Evolutionary conservation across 2,329 filamentous ascomycete genomes (phyloP).

Genomic region (Arthrocladium fulminans): DNA sequence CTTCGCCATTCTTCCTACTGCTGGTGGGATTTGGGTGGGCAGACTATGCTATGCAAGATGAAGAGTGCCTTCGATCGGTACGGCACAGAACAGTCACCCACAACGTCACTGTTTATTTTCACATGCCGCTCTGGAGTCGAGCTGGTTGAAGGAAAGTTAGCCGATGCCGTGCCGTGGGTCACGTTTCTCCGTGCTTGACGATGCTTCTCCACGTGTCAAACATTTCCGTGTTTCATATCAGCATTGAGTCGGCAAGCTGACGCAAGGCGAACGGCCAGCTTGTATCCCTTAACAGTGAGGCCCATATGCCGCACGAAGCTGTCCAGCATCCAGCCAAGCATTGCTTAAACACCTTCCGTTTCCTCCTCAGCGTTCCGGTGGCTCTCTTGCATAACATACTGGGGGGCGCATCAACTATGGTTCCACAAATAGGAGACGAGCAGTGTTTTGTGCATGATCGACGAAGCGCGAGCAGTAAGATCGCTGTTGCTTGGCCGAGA

Average conservation of each 20-base stretch:
- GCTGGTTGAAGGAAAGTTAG: background rate
- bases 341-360: background rate
- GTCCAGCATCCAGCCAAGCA: background rate
- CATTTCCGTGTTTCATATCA: constrained; percentile 1
- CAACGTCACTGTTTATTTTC: background rate
- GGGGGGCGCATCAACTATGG: background rate
- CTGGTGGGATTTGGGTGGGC: no score
- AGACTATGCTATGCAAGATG: no score
- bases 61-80: no score
- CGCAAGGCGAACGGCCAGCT: background rate
- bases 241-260: background rate
- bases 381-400: background rate
- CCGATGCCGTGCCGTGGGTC: background rate
- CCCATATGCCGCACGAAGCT: no score
- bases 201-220: background rate
- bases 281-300: no score
- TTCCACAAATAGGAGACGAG: background rate
- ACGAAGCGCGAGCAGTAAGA: constrained; percentile 4
- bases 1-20: constrained; percentile 8
- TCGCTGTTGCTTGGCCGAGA: constrained; percentile 4
- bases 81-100: background rate
- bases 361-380: background rate
- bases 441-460: constrained; percentile 2
- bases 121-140: background rate
- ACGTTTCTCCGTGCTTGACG: background rate